phyloP scores from a whole-genome alignment of 306 rosid genomes.

The Medicago truncatula region MtrunA17r5.0-ANR NC_053046.1:15377501-15378000 shows the following conservation, averaged over 20 bases:
- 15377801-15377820: slow-evolving; percentile 43
- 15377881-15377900: background rate
- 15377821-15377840: background rate
- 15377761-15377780: slow-evolving; percentile 65
- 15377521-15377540: slow-evolving; percentile 50
- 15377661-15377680: slow-evolving; percentile 56
- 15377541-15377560: slow-evolving; percentile 60
- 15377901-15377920: too few species aligned
- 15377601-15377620: slow-evolving; percentile 48
- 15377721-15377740: slow-evolving; percentile 57
- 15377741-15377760: slow-evolving; percentile 54
- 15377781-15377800: slow-evolving; percentile 51
- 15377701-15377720: slow-evolving; percentile 62
- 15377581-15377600: slow-evolving; percentile 50
- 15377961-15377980: too few species aligned
- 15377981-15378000: too few species aligned
- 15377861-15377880: slow-evolving; percentile 21
- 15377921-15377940: too few species aligned
- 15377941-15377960: too few species aligned
- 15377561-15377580: slow-evolving; percentile 46
- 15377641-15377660: slow-evolving; percentile 47
- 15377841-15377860: background rate
- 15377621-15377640: slow-evolving; percentile 66
- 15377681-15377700: slow-evolving; percentile 48
- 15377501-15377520: slow-evolving; percentile 41